A percentile compares a stretch with the other conserved stretches of the same genome.
Evolutionary conservation across 2,329 filamentous ascomycete species (phyloP).

Genomic region (Pseudocercospora macadamiae): DNA sequence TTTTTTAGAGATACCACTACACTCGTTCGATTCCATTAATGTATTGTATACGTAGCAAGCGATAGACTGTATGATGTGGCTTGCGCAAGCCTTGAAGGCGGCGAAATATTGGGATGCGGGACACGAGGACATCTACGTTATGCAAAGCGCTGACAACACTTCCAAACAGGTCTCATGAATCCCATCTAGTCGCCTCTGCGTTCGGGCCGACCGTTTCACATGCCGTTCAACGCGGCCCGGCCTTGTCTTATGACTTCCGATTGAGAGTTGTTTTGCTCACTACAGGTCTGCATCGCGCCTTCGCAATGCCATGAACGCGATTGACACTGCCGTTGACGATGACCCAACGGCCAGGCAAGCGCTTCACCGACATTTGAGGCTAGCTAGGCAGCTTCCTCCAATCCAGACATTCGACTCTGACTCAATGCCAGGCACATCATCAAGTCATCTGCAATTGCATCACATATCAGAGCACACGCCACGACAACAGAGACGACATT

Average conservation of each 20-base stretch:
- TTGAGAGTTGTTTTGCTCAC: too few species aligned
- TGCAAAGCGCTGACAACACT: background rate
- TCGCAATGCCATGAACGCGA: too few species aligned
- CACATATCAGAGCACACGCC: background rate
- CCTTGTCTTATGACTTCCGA: too few species aligned
- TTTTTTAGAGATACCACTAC: conserved; percentile 23
- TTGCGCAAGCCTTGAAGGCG: background rate
- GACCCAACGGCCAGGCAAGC: too few species aligned
- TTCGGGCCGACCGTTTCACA: too few species aligned
- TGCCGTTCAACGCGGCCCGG: too few species aligned
- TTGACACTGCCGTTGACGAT: too few species aligned
- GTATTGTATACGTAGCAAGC: conserved; percentile 14
- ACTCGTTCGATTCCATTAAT: conserved; percentile 19
- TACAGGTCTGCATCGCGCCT: too few species aligned
- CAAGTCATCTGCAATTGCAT: background rate
- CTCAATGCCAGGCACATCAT: background rate
- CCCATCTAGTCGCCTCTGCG: background rate
- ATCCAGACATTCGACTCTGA: conserved; percentile 1
- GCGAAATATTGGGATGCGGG: background rate
- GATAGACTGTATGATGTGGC: conserved; percentile 3
- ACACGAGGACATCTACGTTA: background rate
- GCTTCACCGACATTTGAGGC: too few species aligned
- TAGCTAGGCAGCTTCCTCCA: background rate
- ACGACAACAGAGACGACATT: background rate
- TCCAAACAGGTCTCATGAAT: background rate